These are phyloP conservation scores for Lentinula novae-zelandiae DNA, from an alignment of 1,284 basidiomycete species.

Conservation along the genomic window DNA sequence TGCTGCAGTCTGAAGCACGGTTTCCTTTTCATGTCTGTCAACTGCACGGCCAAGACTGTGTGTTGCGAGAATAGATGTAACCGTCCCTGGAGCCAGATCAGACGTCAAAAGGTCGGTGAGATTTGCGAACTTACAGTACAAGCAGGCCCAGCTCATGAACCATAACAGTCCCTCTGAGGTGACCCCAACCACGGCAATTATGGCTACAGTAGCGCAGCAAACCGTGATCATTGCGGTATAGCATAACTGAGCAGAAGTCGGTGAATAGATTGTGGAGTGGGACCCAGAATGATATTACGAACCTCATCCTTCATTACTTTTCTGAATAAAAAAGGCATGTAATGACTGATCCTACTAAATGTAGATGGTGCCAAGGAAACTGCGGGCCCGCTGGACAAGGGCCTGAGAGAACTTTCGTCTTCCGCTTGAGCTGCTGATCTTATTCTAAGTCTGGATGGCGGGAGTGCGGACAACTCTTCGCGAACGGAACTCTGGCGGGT, in stretches of 20 bases:
- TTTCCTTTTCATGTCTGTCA: conserved; percentile 59
- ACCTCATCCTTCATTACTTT: conserved; percentile 63
- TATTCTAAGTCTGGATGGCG: not conserved
- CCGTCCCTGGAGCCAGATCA: conserved; percentile 38
- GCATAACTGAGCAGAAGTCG: conserved; percentile 35
- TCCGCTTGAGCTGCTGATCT: not conserved
- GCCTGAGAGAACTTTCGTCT: not conserved
- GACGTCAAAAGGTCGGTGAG: conserved; percentile 1
- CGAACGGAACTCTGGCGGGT: not conserved
- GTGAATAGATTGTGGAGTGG: conserved; percentile 11
- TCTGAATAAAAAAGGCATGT: conserved; percentile 50
- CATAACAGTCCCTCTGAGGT: conserved; percentile 40
- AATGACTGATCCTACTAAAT: conserved; percentile 41
- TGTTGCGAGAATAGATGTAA: conserved; percentile 55
- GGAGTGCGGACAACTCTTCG: not conserved
- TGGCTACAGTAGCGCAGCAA: conserved; percentile 44
- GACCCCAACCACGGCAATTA: conserved; percentile 49
- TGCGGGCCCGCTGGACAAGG: conserved; percentile 1
- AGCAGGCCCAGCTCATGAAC: conserved; percentile 47
- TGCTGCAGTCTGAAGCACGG: conserved; percentile 45
- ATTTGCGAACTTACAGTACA: conserved; percentile 47
- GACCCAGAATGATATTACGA: conserved; percentile 14
- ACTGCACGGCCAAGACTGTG: conserved; percentile 63
- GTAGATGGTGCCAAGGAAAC: conserved; percentile 34
- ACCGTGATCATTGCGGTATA: conserved; percentile 56